Base-by-base conservation (phyloP, 768 basidiomycete genomes). In the Tremella yokohamensis region DNA sequence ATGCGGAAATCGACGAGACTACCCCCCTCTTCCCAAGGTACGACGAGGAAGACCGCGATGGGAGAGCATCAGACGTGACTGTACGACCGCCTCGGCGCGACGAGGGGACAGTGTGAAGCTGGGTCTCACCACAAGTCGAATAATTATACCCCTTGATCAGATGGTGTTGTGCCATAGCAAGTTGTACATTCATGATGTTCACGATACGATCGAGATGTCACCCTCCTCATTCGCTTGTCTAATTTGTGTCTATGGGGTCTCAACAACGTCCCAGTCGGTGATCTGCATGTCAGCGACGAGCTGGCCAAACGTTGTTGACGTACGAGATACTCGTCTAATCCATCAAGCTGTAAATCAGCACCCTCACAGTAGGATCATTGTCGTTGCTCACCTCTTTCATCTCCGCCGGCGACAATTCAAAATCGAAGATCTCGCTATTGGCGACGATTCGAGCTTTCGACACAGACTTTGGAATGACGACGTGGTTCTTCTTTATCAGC, bases 391-490 rank as follows among this genome's bases (percentile, higher is more conserved):
- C 65, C 62, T 76, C 69, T 38, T 77, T 68, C 72, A 82, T 76
- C 52, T 82, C 80, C 20, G 74, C 78, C n/a, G 57, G 58, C n/a
- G 66, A 58, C 24, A 82, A 69, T 49, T 75, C 70, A 58, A 82
- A 82, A 59, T 79, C 79, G 62, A 79, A 82, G 18, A 82, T 70
- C 18, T 79, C 65, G 3, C 77, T 67, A 68, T 82, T 82, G 34
- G 76, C 74, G 16, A 64, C 57, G 55, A 82, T 80, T 7, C 81
- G 72, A 13, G 75, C 65, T 54, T 78, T 65, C 29, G 71, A 72
- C 12, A 78, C 78, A 13, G 79, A 79, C 64, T 82, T 82, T 34
- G 81, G 81, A 51, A 82, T 80, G 44, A 78, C 70, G 56, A 80
- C 65, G 68, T 75, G 80, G 20, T 74, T 73, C 76, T 76, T 53